These are phyloP conservation scores for Skeletonema menzelii DNA, from an alignment of 108 stramenopile species.

Conservation along the genomic window DNA sequence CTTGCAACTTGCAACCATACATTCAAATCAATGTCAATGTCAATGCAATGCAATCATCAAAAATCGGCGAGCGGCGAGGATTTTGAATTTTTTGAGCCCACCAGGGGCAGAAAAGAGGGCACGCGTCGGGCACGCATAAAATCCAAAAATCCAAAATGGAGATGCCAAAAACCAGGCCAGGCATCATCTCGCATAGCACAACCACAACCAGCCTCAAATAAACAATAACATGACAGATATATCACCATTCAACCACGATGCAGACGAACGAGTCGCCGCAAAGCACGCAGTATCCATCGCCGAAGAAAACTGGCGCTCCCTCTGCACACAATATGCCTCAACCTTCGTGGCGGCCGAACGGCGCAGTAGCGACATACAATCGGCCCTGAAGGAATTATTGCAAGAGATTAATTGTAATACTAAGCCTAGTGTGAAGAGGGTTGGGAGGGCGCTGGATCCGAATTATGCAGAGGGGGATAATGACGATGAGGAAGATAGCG, in stretches of 20 bases:
- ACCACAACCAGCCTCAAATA: not conserved
- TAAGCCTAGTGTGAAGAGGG: conserved; percentile 50
- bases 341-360: conserved; percentile 86
- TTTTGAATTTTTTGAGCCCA: too few species aligned
- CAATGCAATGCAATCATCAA: too few species aligned
- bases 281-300: conserved; percentile 69
- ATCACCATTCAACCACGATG: conserved; percentile 24
- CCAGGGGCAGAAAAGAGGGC: too few species aligned
- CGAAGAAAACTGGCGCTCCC: conserved; percentile 70
- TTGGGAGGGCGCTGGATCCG: conserved; percentile 61
- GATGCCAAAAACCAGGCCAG: too few species aligned
- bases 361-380: conserved; percentile 62
- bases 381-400: conserved; percentile 60
- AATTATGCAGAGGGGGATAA: conserved; percentile 53
- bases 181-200: not conserved
- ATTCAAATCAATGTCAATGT: too few species aligned
- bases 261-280: conserved; percentile 75
- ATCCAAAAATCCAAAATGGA: not conserved
- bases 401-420: conserved; percentile 30
- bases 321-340: conserved; percentile 78
- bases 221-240: not conserved
- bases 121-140: too few species aligned
- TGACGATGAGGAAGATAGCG: conserved; percentile 57
- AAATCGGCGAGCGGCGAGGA: too few species aligned
- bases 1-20: too few species aligned